These are phyloP conservation scores for Colletotrichum zoysiae DNA, from an alignment of 2,329 filamentous ascomycete genomes.

Conservation along the genomic window DNA sequence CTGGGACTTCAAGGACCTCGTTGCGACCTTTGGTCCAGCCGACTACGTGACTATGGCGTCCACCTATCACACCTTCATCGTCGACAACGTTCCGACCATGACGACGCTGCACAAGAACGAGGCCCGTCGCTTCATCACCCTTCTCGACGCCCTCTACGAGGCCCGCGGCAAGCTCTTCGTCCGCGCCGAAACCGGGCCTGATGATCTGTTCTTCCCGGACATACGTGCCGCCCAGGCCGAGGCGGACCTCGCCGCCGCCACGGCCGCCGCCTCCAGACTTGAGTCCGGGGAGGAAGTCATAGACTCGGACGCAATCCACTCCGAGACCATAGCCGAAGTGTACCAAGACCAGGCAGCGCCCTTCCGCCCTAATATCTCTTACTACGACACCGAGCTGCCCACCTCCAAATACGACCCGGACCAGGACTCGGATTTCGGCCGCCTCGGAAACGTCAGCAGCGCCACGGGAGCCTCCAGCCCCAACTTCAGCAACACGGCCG, in stretches of 20 bases:
- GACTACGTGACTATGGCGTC: slow-evolving; percentile 88
- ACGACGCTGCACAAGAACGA: slow-evolving; percentile 81
- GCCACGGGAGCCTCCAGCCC: slow-evolving; percentile 49
- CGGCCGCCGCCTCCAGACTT: neutral
- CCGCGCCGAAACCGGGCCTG: slow-evolving; percentile 75
- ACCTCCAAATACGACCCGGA: slow-evolving; percentile 67
- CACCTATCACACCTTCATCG: slow-evolving; percentile 81
- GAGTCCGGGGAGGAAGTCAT: slow-evolving; percentile 39
- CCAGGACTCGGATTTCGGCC: slow-evolving; percentile 68
- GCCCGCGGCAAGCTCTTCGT: slow-evolving; percentile 82
- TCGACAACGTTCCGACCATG: slow-evolving; percentile 77
- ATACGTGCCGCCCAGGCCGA: slow-evolving; percentile 40
- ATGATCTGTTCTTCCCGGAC: slow-evolving; percentile 84
- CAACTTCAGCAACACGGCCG: slow-evolving; percentile 77
- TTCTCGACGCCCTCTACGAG: slow-evolving; percentile 85
- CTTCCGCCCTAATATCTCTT: slow-evolving; percentile 83
- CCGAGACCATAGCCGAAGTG: slow-evolving; percentile 69
- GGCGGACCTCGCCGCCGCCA: slow-evolving; percentile 8
- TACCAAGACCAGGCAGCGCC: slow-evolving; percentile 83
- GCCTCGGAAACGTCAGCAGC: slow-evolving; percentile 44
- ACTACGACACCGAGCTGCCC: slow-evolving; percentile 64
- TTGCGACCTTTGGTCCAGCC: slow-evolving; percentile 78
- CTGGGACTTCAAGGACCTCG: slow-evolving; percentile 78
- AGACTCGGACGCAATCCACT: slow-evolving; percentile 55
- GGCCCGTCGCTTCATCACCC: slow-evolving; percentile 82